phyloP scores from a whole-genome alignment of 768 basidiomycete genomes.

The Pluteus cervinus region DNA sequence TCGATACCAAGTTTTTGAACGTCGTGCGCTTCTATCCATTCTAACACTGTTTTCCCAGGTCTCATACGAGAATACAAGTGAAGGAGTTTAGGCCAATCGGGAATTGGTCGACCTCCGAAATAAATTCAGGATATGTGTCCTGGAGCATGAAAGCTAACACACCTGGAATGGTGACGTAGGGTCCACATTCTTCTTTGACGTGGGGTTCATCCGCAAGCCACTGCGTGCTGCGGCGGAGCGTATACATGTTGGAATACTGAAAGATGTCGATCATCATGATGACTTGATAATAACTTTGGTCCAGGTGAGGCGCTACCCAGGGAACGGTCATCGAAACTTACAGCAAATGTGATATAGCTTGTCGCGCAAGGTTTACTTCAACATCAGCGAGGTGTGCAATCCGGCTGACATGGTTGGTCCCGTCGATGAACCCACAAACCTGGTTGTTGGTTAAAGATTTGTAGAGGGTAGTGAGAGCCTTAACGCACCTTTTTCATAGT shows the following conservation, averaged over 20 bases:
- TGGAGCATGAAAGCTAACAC: conserved; percentile 9
- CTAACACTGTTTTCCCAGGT: conserved; percentile 74
- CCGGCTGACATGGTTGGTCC: conserved; percentile 83
- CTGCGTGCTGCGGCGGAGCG: conserved; percentile 77
- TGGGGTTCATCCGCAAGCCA: conserved; percentile 82
- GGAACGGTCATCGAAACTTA: conserved; percentile 29
- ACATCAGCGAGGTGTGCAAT: conserved; percentile 92
- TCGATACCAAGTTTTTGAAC: conserved; percentile 77
- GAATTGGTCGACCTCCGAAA: conserved; percentile 45
- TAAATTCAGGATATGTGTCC: conserved; percentile 4
- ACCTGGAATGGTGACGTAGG: conserved; percentile 83
- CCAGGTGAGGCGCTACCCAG: conserved; percentile 7
- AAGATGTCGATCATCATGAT: conserved; percentile 97
- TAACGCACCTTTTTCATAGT: conserved; percentile 74
- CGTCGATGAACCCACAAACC: conserved; percentile 82
- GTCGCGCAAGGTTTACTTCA: conserved; percentile 73
- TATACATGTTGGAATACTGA: conserved; percentile 97
- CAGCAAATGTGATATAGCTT: conserved; percentile 90
- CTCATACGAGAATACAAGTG: conserved; percentile 82
- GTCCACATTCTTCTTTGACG: conserved; percentile 86
- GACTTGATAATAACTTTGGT: conserved; percentile 83
- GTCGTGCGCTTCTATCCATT: conserved; percentile 81
- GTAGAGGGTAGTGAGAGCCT: background rate
- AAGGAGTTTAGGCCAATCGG: conserved; percentile 85
- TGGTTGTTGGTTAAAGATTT: conserved; percentile 18